These are phyloP conservation scores for Trichoderma breve DNA, from an alignment of 2,329 filamentous ascomycete species.

Conservation along the genomic window DNA sequence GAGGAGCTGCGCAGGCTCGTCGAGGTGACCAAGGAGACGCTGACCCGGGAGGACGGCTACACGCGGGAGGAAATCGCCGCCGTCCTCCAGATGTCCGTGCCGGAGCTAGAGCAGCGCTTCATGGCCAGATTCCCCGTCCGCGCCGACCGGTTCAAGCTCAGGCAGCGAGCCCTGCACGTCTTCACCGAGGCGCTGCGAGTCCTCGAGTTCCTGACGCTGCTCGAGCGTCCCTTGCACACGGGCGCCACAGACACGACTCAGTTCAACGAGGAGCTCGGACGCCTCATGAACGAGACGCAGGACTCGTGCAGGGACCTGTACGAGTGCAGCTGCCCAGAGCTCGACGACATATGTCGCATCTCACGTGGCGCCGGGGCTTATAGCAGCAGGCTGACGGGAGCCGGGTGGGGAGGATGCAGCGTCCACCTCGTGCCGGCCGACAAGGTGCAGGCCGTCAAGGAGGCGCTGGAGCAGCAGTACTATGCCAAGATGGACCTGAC, in stretches of 20 bases:
- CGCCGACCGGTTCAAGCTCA: constrained; percentile 81
- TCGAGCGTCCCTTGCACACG: constrained; percentile 52
- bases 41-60: constrained; percentile 80
- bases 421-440: constrained; percentile 87
- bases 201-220: constrained; percentile 73
- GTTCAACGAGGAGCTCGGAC: constrained; percentile 70
- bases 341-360: constrained; percentile 84
- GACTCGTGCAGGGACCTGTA: constrained; percentile 82
- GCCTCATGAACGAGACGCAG: constrained; percentile 86
- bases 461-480: constrained; percentile 77
- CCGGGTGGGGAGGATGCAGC: constrained; percentile 94
- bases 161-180: constrained; percentile 85
- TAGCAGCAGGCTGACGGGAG: constrained; percentile 84
- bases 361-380: constrained; percentile 76
- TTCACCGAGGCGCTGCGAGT: constrained; percentile 87
- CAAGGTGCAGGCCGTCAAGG: constrained; percentile 74
- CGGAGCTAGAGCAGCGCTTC: constrained; percentile 73
- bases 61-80: constrained; percentile 79
- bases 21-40: constrained; percentile 64
- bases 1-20: constrained; percentile 74
- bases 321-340: constrained; percentile 87
- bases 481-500: constrained; percentile 66
- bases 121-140: constrained; percentile 87
- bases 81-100: constrained; percentile 65
- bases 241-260: constrained; percentile 50